Percentiles rank a stretch among this genome's conserved stretches.
These are phyloP conservation scores for Candida piceae DNA, from an alignment of 805 yeast species.

Conservation along the genomic window DNA sequence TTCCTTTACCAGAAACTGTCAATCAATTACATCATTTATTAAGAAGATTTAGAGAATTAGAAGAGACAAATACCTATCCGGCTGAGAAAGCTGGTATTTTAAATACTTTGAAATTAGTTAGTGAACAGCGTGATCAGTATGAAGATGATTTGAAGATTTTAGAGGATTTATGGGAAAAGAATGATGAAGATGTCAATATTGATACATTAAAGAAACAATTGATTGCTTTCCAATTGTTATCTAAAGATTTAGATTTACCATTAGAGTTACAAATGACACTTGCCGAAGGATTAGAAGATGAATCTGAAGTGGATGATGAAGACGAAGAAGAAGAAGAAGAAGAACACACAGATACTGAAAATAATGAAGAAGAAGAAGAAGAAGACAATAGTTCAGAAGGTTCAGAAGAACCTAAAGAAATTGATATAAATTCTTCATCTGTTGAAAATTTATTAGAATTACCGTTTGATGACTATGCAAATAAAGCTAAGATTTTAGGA, in stretches of 20 bases:
- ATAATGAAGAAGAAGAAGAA: constrained; percentile 1
- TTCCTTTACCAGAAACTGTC: constrained; percentile 23
- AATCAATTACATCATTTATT: constrained; percentile 24
- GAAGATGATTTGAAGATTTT: constrained; percentile 25
- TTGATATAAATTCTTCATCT: neutral
- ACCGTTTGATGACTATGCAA: constrained; percentile 27
- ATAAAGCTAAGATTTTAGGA: constrained; percentile 39
- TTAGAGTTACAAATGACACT: constrained; percentile 39
- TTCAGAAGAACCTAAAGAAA: constrained; percentile 1
- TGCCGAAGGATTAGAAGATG: constrained; percentile 7
- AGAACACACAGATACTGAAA: constrained; percentile 1
- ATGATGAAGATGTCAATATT: constrained; percentile 35
- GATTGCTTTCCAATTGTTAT: constrained; percentile 56
- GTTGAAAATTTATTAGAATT: constrained; percentile 6
- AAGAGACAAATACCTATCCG: constrained; percentile 15
- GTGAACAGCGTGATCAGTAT: constrained; percentile 36
- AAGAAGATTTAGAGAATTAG: constrained; percentile 25
- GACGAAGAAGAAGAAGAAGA: constrained; percentile 1
- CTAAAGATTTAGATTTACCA: constrained; percentile 64
- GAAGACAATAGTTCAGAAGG: constrained; percentile 1
- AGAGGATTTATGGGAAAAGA: constrained; percentile 23
- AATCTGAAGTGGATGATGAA: constrained; percentile 1
- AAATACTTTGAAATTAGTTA: constrained; percentile 34
- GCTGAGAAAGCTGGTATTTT: constrained; percentile 43
- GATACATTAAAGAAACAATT: constrained; percentile 53